A percentile compares a stretch with the other conserved stretches of the same genome.
Conservation (phyloP, 441 rosid genomes). For the Populus hybrid region DNA sequence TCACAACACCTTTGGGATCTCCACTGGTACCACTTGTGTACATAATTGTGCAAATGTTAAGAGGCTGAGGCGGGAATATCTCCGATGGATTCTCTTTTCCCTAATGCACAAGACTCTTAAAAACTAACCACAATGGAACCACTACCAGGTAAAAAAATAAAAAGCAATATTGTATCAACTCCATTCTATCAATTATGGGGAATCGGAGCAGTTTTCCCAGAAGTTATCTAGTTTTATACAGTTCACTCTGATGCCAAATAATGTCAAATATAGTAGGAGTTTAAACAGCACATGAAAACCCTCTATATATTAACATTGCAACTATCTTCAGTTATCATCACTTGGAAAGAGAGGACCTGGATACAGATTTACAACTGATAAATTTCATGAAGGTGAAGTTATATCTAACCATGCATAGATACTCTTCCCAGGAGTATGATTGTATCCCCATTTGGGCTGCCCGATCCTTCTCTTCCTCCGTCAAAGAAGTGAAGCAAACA, state of each 20-base stretch:
- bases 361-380: background rate
- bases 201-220: background rate
- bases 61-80: conserved; percentile 55
- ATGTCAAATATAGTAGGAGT: too few relatives aligned
- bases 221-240: background rate
- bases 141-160: background rate
- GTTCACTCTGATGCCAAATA: background rate
- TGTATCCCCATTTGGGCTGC: conserved; percentile 46
- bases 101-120: conserved; percentile 28
- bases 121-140: background rate
- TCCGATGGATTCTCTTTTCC: conserved; percentile 60
- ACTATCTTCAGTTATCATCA: background rate
- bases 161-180: background rate
- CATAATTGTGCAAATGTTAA: conserved; percentile 82
- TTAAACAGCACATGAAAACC: background rate
- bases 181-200: background rate
- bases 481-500: conserved; percentile 65
- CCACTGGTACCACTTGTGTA: conserved; percentile 98
- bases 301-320: background rate
- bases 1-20: conserved; percentile 89
- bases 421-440: conserved; percentile 75
- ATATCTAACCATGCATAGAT: conserved; percentile 59
- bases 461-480: conserved; percentile 52
- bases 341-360: background rate
- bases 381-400: background rate